phyloP scores from a whole-genome alignment of 371 early-diverging fungal species.

The Saksenaea oblongispora region DNA sequence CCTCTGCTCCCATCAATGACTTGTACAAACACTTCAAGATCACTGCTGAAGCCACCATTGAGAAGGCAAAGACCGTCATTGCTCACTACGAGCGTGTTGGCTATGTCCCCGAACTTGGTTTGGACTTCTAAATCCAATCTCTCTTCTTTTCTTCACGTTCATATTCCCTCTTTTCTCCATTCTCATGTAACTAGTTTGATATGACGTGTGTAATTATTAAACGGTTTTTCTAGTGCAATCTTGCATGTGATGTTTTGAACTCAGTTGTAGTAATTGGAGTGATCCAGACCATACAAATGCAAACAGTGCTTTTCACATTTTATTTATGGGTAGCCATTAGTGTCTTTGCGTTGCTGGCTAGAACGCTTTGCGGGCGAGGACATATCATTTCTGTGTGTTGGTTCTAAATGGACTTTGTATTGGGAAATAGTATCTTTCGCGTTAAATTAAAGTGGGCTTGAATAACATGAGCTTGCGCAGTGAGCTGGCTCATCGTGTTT shows the following conservation, averaged over 20 bases:
- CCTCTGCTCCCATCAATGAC: constrained; percentile 77
- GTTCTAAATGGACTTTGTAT: too few species aligned
- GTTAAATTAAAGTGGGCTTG: too few species aligned
- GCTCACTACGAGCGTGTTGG: constrained; percentile 70
- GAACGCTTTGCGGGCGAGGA: too few species aligned
- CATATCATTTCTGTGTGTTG: too few species aligned
- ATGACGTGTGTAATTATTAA: constrained; percentile 5
- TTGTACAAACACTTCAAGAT: constrained; percentile 86
- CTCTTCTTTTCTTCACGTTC: constrained; percentile 1
- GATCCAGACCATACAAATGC: too few species aligned
- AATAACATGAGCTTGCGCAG: too few species aligned
- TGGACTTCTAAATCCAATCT: constrained; percentile 27
- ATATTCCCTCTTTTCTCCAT: background rate
- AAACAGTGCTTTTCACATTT: too few species aligned
- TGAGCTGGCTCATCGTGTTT: too few species aligned
- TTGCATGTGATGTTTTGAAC: background rate
- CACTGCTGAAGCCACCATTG: constrained; percentile 74
- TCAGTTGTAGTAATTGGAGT: too few species aligned
- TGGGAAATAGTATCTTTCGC: too few species aligned
- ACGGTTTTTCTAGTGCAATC: background rate
- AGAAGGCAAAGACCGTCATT: constrained; percentile 78
- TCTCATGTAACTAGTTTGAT: background rate
- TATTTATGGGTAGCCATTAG: too few species aligned
- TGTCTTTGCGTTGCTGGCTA: too few species aligned
- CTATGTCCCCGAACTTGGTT: constrained; percentile 51